Evolutionary conservation across 805 yeast species (phyloP).

Genomic region (Myxozyma neglecta): DNA sequence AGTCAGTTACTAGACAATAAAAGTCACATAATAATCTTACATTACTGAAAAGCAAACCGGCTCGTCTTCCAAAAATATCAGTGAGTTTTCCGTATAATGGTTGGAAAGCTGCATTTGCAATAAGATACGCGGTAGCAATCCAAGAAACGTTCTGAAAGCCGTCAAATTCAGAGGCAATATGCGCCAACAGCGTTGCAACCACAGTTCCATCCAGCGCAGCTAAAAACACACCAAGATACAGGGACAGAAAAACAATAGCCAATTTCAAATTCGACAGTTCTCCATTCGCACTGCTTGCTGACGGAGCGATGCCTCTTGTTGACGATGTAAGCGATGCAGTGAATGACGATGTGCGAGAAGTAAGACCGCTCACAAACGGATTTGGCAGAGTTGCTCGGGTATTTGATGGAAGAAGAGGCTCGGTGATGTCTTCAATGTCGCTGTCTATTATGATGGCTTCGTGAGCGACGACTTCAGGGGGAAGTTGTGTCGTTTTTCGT

Average conservation of each 20-base stretch:
- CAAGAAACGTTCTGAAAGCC: constrained; percentile 58
- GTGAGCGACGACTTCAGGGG: constrained; percentile 24
- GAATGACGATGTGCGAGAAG: constrained; percentile 21
- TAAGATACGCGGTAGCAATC: constrained; percentile 73
- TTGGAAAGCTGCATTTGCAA: constrained; percentile 73
- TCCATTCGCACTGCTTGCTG: neutral
- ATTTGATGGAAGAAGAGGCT: constrained; percentile 20
- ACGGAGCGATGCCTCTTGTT: constrained; percentile 3
- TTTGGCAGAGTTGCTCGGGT: constrained; percentile 26
- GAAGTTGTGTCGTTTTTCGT: neutral
- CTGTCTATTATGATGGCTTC: constrained; percentile 16
- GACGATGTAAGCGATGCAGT: constrained; percentile 19
- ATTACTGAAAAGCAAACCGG: constrained; percentile 48
- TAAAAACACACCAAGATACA: constrained; percentile 52
- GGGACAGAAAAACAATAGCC: constrained; percentile 55
- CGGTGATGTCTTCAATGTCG: constrained; percentile 26
- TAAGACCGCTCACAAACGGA: constrained; percentile 19
- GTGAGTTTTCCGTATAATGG: constrained; percentile 73
- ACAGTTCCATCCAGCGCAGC: constrained; percentile 55
- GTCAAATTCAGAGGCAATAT: constrained; percentile 60
- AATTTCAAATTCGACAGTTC: constrained; percentile 34
- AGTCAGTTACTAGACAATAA: neutral
- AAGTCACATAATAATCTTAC: constrained; percentile 27
- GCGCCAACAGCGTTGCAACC: constrained; percentile 53
- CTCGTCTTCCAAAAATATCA: constrained; percentile 53